These are phyloP conservation scores for Trichoderma sp. DNA, from an alignment of 2,329 filamentous ascomycete species.

Conservation along the genomic window DNA sequence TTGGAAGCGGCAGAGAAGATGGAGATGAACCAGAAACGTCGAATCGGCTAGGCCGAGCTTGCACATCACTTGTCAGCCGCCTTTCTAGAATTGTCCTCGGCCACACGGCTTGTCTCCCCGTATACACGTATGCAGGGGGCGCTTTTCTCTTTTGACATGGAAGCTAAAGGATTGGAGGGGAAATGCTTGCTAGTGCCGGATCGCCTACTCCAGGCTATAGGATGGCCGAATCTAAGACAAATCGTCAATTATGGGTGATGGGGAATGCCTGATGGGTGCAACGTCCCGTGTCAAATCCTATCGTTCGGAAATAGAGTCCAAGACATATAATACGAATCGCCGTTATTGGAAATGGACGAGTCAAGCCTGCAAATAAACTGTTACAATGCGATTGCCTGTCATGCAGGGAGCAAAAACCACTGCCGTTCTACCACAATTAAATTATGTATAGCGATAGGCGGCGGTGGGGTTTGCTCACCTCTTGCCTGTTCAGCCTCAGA, in stretches of 20 bases:
- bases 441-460: too few relatives aligned
- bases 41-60: background rate
- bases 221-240: background rate
- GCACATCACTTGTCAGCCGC: background rate
- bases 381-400: background rate
- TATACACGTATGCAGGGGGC: background rate
- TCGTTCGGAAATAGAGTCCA: background rate
- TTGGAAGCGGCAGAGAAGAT: background rate
- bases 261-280: background rate
- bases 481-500: background rate
- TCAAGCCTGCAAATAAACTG: background rate
- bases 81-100: background rate
- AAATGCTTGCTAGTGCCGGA: background rate
- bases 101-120: background rate
- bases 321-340: background rate
- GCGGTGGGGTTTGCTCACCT: too few relatives aligned
- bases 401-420: too few relatives aligned
- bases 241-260: background rate
- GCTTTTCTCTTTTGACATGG: background rate
- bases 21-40: background rate
- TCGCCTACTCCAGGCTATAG: background rate
- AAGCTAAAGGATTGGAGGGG: background rate
- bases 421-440: too few relatives aligned
- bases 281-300: background rate
- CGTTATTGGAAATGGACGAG: background rate